Evolutionary conservation across 495 filamentous ascomycete species (phyloP).

Genomic region (Xylaria bambusicola): DNA sequence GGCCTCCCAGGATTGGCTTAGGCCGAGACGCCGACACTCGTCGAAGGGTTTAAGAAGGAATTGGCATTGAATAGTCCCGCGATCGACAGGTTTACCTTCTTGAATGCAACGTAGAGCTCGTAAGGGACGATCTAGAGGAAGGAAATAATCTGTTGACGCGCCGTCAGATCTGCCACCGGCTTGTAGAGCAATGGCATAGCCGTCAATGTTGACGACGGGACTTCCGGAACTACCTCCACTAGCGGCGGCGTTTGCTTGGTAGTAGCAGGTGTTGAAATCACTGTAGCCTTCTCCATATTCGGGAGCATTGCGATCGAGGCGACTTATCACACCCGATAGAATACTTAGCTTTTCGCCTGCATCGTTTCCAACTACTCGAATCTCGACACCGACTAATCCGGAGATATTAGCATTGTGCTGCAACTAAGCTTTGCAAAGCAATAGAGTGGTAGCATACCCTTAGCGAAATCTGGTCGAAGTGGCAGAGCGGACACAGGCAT

Average conservation of each 20-base stretch:
- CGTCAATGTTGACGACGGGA: slow-evolving; percentile 95
- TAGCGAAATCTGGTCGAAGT: slow-evolving; percentile 84
- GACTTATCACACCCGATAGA: slow-evolving; percentile 93
- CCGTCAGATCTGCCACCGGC: slow-evolving; percentile 92
- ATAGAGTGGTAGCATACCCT: slow-evolving; percentile 37
- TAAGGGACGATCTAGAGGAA: slow-evolving; percentile 86
- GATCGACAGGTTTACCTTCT: slow-evolving; percentile 68
- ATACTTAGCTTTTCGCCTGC: slow-evolving; percentile 99
- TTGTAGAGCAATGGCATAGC: slow-evolving; percentile 89
- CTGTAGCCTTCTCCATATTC: slow-evolving; percentile 98
- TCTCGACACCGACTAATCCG: slow-evolving; percentile 77
- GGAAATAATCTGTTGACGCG: slow-evolving; percentile 96
- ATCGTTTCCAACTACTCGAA: slow-evolving; percentile 97
- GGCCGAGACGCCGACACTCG: slow-evolving; percentile 87
- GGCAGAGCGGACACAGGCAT: slow-evolving; percentile 81
- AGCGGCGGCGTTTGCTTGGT: slow-evolving; percentile 94
- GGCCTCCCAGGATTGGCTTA: slow-evolving; percentile 83
- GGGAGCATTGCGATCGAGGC: slow-evolving; percentile 92
- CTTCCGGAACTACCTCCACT: slow-evolving; percentile 95
- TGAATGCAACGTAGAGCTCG: slow-evolving; percentile 86
- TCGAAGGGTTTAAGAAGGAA: slow-evolving; percentile 98
- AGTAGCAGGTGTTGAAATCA: slow-evolving; percentile 99
- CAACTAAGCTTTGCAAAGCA: background rate
- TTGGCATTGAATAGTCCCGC: slow-evolving; percentile 97
- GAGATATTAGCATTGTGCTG: background rate